Evolutionary conservation across 306 rosid genomes (phyloP).

Genomic region (Sophora flavescens): DNA sequence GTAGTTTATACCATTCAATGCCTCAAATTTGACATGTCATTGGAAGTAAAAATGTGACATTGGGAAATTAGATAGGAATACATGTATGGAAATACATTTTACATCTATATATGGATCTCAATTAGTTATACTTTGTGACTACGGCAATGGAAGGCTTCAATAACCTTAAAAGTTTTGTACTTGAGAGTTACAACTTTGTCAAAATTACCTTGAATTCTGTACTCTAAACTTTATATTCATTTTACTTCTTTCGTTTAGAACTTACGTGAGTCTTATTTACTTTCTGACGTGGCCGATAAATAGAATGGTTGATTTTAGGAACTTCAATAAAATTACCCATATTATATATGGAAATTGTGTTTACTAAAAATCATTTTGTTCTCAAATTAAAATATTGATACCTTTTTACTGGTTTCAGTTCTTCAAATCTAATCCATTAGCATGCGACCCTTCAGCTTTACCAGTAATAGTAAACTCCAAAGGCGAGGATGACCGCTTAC

Average conservation of each 20-base stretch:
- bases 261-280: no score
- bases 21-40: not conserved
- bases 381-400: not conserved
- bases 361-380: not conserved
- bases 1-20: no score
- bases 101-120: no score
- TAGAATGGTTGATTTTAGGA: not conserved
- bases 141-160: no score
- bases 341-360: not conserved
- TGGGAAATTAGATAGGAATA: not conserved
- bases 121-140: no score
- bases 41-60: not conserved
- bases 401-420: conserved; percentile 43
- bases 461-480: conserved; percentile 47
- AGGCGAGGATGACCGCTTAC: conserved; percentile 47
- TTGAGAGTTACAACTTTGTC: no score
- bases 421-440: conserved; percentile 48
- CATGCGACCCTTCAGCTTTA: conserved; percentile 43
- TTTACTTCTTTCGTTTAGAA: no score
- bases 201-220: no score
- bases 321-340: not conserved
- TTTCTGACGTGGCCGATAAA: no score
- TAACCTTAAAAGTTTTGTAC: no score
- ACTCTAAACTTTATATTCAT: no score
- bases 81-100: not conserved